Percentiles rank a stretch among this genome's conserved stretches.
Evolutionary conservation across 2,329 filamentous ascomycete species (phyloP).

Genomic region (Septoria linicola): DNA sequence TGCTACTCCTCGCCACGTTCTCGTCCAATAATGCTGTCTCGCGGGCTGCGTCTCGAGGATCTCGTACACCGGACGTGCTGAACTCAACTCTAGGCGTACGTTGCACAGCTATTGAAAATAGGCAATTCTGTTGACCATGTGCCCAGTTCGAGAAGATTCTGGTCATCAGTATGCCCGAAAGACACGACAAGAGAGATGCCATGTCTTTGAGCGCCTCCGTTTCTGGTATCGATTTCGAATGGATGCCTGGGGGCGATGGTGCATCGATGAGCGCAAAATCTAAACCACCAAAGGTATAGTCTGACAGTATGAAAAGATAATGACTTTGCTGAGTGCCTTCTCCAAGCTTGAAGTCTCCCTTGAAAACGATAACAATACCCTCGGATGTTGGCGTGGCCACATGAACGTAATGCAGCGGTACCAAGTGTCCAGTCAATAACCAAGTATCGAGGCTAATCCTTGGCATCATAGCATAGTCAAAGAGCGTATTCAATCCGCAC

Average conservation of each 20-base stretch:
- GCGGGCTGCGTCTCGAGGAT: no score
- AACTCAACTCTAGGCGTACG: not conserved
- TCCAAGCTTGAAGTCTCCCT: not conserved
- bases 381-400: conserved; percentile 4
- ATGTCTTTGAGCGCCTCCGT: not conserved
- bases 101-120: no score
- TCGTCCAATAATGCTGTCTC: no score
- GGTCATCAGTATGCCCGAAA: not conserved
- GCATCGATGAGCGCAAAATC: not conserved
- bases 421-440: not conserved
- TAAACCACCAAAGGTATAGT: not conserved
- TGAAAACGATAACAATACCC: not conserved
- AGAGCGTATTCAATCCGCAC: conserved; percentile 1
- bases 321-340: not conserved
- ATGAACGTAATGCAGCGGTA: conserved; percentile 6
- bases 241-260: not conserved
- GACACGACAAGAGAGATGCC: conserved; percentile 2
- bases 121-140: not conserved
- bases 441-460: not conserved
- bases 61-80: no score
- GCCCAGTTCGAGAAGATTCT: not conserved
- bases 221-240: conserved; percentile 1
- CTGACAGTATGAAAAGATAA: not conserved
- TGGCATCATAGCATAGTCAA: conserved; percentile 1
- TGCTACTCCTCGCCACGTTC: no score